Percentiles rank a stretch among this genome's conserved stretches.
These are phyloP conservation scores for Tillandsia fasciculata DNA, from an alignment of 176 grass and related monocot species.

Conservation along the genomic window DNA sequence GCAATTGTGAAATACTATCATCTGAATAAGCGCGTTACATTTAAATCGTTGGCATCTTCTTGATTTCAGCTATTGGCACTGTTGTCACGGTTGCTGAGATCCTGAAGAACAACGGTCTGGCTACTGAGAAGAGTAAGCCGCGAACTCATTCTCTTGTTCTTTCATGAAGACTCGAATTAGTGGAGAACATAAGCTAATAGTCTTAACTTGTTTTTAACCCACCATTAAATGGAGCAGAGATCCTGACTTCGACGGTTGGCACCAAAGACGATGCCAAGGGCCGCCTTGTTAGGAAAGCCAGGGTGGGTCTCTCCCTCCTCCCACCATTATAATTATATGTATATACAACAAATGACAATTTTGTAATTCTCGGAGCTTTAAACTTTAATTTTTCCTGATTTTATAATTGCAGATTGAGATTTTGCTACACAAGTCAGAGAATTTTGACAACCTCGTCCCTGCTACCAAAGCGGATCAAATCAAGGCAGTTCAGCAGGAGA, in stretches of 20 bases:
- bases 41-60: neutral
- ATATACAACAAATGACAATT: neutral
- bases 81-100: slow-evolving; percentile 91
- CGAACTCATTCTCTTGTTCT: neutral
- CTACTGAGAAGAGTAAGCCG: slow-evolving; percentile 65
- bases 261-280: slow-evolving; percentile 77
- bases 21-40: neutral
- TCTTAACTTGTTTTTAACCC: neutral
- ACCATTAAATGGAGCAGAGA: slow-evolving; percentile 31
- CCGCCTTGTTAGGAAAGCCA: slow-evolving; percentile 75
- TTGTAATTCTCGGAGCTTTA: neutral
- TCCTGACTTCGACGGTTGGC: slow-evolving; percentile 81
- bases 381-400: neutral
- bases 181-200: neutral
- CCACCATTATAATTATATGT: neutral
- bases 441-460: slow-evolving; percentile 45
- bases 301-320: slow-evolving; percentile 21
- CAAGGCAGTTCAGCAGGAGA: slow-evolving; percentile 32
- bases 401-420: slow-evolving; percentile 73
- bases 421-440: slow-evolving; percentile 57
- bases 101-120: slow-evolving; percentile 75
- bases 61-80: slow-evolving; percentile 59
- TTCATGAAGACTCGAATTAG: neutral
- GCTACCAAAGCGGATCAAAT: slow-evolving; percentile 38
- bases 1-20: no score